Evolutionary conservation across 2,329 filamentous ascomycete genomes (phyloP).

Genomic region (Fusarium tjaetaba): DNA sequence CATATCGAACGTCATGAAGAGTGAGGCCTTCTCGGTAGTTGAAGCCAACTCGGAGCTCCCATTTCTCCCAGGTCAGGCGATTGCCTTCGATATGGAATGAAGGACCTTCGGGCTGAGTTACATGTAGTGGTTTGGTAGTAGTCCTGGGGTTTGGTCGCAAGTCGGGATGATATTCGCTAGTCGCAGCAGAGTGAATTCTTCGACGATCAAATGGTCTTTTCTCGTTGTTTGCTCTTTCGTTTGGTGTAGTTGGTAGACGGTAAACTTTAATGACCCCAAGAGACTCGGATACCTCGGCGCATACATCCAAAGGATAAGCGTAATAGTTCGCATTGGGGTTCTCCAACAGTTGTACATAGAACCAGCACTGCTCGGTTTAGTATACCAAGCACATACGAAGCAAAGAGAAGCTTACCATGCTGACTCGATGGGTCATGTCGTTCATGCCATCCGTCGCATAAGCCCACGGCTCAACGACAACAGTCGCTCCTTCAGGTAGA

Average conservation of each 20-base stretch:
- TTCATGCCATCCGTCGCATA: conserved; percentile 65
- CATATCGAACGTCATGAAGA: conserved; percentile 74
- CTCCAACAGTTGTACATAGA: conserved; percentile 46
- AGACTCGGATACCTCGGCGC: conserved; percentile 59
- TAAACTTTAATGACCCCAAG: conserved; percentile 59
- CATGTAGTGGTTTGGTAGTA: conserved; percentile 46
- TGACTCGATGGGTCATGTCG: conserved; percentile 58
- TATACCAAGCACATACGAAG: accelerated
- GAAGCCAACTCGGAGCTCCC: conserved; percentile 74
- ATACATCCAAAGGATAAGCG: conserved; percentile 63
- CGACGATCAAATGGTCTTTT: conserved; percentile 52
- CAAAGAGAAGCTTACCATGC: conserved; percentile 52
- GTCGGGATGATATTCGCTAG: conserved; percentile 56
- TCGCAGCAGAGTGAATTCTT: conserved; percentile 50
- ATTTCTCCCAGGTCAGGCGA: conserved; percentile 67
- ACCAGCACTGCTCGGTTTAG: conserved; percentile 36
- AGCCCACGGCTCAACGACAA: conserved; percentile 64
- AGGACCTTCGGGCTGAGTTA: conserved; percentile 47
- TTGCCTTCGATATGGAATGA: conserved; percentile 56
- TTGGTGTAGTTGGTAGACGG: conserved; percentile 49
- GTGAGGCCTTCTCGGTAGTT: conserved; percentile 75
- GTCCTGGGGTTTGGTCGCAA: conserved; percentile 38
- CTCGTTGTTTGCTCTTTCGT: conserved; percentile 48
- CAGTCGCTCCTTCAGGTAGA: conserved; percentile 55
- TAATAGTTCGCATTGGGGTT: conserved; percentile 64